phyloP scores from a whole-genome alignment of 257 asterid genomes.

The Mitragyna speciosa region DNA sequence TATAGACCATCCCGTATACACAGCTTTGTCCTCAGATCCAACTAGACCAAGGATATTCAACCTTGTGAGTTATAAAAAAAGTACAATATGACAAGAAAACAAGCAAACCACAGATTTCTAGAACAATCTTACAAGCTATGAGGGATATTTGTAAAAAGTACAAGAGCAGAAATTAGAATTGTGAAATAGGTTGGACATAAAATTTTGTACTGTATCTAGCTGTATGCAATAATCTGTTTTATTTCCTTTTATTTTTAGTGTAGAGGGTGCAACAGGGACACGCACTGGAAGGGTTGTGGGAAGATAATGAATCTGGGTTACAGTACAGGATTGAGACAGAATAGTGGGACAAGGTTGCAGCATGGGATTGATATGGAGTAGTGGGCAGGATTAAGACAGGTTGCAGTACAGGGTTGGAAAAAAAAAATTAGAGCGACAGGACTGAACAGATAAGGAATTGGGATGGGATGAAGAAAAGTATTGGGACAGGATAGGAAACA shows the following conservation, averaged over 20 bases:
- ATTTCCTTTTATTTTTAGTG: not conserved
- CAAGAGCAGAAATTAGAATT: not conserved
- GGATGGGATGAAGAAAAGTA: not conserved
- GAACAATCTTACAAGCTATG: not conserved
- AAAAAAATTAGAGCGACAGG: not conserved
- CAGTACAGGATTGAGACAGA: not conserved
- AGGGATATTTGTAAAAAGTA: not conserved
- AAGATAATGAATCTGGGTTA: not conserved
- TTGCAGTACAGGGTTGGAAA: not conserved
- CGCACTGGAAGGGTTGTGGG: not conserved
- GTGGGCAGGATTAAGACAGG: not conserved
- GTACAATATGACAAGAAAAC: conserved; percentile 3
- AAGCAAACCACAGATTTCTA: not conserved
- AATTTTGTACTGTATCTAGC: no score
- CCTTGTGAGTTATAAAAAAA: not conserved
- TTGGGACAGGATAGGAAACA: not conserved
- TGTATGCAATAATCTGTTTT: no score
- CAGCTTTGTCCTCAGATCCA: conserved; percentile 78
- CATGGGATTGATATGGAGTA: not conserved
- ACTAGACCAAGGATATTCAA: conserved; percentile 45
- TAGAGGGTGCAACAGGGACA: not conserved
- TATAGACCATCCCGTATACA: conserved; percentile 90
- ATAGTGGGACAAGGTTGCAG: not conserved
- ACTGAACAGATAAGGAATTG: not conserved
- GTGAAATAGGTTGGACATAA: not conserved